Conservation (phyloP, 192 early-diverging fungal genomes). For the Pilobolus umbonatus region DNA sequence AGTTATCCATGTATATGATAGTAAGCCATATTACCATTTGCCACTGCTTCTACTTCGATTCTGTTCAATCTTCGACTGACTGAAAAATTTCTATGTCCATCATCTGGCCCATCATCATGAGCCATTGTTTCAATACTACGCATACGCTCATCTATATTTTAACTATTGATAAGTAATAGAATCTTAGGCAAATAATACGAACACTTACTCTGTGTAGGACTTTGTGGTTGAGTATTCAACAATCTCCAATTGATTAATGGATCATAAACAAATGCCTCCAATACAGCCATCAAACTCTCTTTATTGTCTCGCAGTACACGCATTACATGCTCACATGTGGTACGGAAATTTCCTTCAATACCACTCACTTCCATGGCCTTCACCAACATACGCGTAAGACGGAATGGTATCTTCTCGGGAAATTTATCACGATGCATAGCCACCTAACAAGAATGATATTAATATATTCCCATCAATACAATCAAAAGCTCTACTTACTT, state of each 20-base stretch:
- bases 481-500: constrained; percentile 46
- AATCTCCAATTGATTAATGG: constrained; percentile 91
- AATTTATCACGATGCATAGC: constrained; percentile 94
- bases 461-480: background rate
- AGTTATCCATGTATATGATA: background rate
- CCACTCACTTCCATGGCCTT: constrained; percentile 98
- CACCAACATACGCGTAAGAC: constrained; percentile 94
- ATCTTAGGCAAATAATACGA: background rate
- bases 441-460: constrained; percentile 42
- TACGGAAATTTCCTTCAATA: constrained; percentile 94
- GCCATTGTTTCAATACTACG: constrained; percentile 24
- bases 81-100: constrained; percentile 29
- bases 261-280: constrained; percentile 98
- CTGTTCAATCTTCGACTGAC: constrained; percentile 36
- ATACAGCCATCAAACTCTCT: constrained; percentile 95
- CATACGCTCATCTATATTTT: constrained; percentile 18
- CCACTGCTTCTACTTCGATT: constrained; percentile 41
- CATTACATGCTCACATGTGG: constrained; percentile 96
- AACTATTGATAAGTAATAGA: too few species aligned
- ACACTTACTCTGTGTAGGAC: constrained; percentile 38
- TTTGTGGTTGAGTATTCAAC: constrained; percentile 42
- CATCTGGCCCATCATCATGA: constrained; percentile 27
- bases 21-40: constrained; percentile 14
- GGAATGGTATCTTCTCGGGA: constrained; percentile 98
- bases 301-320: constrained; percentile 89